Conservation (phyloP, 176 grass and related monocot species). For the Ensete ventricosum region DNA sequence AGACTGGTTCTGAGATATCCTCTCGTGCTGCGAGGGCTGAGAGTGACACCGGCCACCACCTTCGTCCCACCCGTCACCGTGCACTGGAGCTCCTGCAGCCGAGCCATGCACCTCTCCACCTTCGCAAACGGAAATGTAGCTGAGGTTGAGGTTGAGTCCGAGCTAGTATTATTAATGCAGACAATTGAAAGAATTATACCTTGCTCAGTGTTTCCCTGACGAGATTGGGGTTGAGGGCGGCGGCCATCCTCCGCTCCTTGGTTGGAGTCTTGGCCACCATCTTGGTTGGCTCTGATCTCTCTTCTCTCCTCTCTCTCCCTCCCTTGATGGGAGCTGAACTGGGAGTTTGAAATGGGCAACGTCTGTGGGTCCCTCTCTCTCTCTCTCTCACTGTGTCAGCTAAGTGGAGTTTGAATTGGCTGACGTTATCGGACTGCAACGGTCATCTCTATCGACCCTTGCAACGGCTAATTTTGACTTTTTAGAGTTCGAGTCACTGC, state of each 20-base stretch:
- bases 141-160: no score
- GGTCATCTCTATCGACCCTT: no score
- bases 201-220: conserved; percentile 77
- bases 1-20: conserved; percentile 84
- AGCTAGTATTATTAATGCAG: no score
- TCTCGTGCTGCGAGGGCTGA: conserved; percentile 91
- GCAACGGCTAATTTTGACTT: no score
- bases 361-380: no score
- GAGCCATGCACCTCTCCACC: conserved; percentile 87
- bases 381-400: no score
- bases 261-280: conserved; percentile 91
- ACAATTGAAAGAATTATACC: conserved; percentile 19
- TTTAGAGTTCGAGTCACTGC: no score
- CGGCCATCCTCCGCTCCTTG: conserved; percentile 34
- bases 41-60: conserved; percentile 68
- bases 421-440: no score
- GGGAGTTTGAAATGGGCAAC: no score
- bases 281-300: not conserved
- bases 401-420: no score
- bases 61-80: conserved; percentile 75
- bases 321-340: not conserved
- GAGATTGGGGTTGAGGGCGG: conserved; percentile 47
- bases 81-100: conserved; percentile 93
- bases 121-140: conserved; percentile 12
- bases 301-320: not conserved